phyloP scores from a whole-genome alignment of 345 rosid species.

The Camelina hispida region DNA sequence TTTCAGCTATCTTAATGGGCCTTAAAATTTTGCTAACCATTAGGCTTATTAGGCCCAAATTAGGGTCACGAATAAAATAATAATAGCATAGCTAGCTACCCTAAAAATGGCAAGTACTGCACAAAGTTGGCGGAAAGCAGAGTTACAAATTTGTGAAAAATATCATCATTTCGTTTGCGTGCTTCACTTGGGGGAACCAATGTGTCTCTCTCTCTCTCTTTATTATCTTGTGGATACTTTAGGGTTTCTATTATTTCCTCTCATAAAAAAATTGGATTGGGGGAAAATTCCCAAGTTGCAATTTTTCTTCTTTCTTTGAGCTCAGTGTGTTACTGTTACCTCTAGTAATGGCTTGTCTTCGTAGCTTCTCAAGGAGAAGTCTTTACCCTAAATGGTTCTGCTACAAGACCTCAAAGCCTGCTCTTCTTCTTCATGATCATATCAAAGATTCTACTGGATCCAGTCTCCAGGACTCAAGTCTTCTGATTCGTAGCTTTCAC shows the following conservation, averaged over 20 bases:
- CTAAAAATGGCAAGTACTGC: slow-evolving; percentile 4
- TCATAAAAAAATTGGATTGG: background rate
- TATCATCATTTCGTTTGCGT: slow-evolving; percentile 1
- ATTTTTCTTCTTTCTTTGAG: background rate
- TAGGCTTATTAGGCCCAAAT: slow-evolving; percentile 2
- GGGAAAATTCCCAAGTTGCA: slow-evolving; percentile 5
- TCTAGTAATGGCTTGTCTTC: slow-evolving; percentile 25
- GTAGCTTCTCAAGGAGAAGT: slow-evolving; percentile 26
- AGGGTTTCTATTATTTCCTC: background rate
- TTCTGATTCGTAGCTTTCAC: slow-evolving; percentile 46
- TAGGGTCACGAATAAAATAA: background rate
- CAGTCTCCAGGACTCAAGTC: slow-evolving; percentile 13
- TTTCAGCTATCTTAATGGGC: background rate
- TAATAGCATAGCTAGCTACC: background rate
- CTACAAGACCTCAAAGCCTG: slow-evolving; percentile 8
- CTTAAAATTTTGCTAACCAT: background rate
- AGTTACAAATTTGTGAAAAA: slow-evolving; percentile 16
- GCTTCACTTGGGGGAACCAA: background rate
- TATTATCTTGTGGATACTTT: background rate
- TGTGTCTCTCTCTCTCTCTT: slow-evolving; percentile 13
- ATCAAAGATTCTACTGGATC: slow-evolving; percentile 22
- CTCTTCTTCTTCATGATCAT: slow-evolving; percentile 15
- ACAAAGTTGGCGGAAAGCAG: slow-evolving; percentile 3
- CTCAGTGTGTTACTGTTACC: no score
- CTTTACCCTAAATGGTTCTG: slow-evolving; percentile 20